Conservation (phyloP, 495 filamentous ascomycete genomes). For the Xanthoparmelia taractica region DNA sequence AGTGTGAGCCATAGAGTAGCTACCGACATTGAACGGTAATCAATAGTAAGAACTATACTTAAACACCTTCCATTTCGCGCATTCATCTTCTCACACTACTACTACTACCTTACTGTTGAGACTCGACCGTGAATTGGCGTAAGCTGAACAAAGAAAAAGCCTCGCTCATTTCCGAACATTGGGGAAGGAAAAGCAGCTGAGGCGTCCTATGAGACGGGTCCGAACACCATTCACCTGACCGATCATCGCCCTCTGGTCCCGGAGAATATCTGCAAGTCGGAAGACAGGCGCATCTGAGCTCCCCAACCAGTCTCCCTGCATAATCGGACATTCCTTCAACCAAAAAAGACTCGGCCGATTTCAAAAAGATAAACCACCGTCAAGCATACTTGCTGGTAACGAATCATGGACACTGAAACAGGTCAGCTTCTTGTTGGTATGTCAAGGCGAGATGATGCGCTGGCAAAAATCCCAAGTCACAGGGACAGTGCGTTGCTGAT, state of each 20-base stretch:
- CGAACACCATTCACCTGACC: not conserved
- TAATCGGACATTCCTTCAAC: not conserved
- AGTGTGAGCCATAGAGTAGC: not conserved
- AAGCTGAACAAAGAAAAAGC: not conserved
- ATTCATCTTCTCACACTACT: not conserved
- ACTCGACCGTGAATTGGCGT: not conserved
- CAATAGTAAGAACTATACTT: not conserved
- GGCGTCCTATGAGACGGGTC: not conserved
- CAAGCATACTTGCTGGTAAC: not conserved
- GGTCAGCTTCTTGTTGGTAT: slow-evolving; percentile 6
- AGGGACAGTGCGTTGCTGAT: not conserved
- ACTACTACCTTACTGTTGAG: no score
- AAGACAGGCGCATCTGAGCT: not conserved
- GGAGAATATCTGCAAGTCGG: slow-evolving; percentile 5
- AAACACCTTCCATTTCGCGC: not conserved
- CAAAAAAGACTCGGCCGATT: not conserved
- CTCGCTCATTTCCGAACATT: not conserved
- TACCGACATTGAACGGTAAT: not conserved
- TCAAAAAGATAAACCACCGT: not conserved
- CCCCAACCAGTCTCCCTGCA: not conserved
- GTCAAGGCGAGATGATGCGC: slow-evolving; percentile 13
- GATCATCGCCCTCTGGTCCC: not conserved
- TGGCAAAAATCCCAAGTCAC: slow-evolving; percentile 11
- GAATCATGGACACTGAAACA: slow-evolving; percentile 12
- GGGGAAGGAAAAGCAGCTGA: no score